Percentiles rank a stretch among this genome's conserved stretches.
These are phyloP conservation scores for Grigorovia transvaalensis DNA, from an alignment of 805 yeast genomes.

Conservation along the genomic window DNA sequence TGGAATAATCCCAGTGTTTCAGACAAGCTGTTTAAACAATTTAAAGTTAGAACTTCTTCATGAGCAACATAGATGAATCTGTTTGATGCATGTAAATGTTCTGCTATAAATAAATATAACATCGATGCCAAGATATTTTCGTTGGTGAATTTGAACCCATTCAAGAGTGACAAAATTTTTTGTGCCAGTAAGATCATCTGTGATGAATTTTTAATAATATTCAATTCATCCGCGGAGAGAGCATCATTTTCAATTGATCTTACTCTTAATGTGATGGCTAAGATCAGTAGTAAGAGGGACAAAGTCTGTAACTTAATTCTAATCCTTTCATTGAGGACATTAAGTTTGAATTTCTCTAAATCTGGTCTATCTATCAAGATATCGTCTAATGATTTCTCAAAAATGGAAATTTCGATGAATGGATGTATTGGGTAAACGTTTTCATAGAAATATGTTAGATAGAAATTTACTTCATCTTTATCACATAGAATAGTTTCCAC, in stretches of 20 bases:
- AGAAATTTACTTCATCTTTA: slow-evolving; percentile 5
- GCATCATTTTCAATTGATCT: neutral
- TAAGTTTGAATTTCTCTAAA: slow-evolving; percentile 4
- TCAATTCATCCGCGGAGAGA: neutral
- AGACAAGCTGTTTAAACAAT: slow-evolving; percentile 5
- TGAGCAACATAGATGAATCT: slow-evolving; percentile 5
- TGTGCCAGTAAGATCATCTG: slow-evolving; percentile 6
- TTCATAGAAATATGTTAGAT: slow-evolving; percentile 11
- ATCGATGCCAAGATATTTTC: slow-evolving; percentile 8
- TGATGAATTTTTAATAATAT: slow-evolving; percentile 2
- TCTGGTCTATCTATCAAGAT: slow-evolving; percentile 1
- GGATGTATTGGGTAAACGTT: slow-evolving; percentile 18
- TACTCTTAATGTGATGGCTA: slow-evolving; percentile 6
- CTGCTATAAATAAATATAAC: slow-evolving; percentile 8
- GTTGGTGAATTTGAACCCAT: slow-evolving; percentile 10
- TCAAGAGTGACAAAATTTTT: slow-evolving; percentile 9
- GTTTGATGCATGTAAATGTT: slow-evolving; percentile 9
- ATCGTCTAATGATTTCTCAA: slow-evolving; percentile 6
- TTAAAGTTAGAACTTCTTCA: slow-evolving; percentile 7
- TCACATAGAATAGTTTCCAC: slow-evolving; percentile 8
- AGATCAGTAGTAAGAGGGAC: slow-evolving; percentile 5
- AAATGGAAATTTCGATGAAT: slow-evolving; percentile 10
- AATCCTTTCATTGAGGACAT: slow-evolving; percentile 6
- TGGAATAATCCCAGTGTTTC: slow-evolving; percentile 9
- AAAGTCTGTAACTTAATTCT: slow-evolving; percentile 9